Base-by-base conservation (phyloP, 352 stramenopile species). In the Phytophthora ramorum region DNA sequence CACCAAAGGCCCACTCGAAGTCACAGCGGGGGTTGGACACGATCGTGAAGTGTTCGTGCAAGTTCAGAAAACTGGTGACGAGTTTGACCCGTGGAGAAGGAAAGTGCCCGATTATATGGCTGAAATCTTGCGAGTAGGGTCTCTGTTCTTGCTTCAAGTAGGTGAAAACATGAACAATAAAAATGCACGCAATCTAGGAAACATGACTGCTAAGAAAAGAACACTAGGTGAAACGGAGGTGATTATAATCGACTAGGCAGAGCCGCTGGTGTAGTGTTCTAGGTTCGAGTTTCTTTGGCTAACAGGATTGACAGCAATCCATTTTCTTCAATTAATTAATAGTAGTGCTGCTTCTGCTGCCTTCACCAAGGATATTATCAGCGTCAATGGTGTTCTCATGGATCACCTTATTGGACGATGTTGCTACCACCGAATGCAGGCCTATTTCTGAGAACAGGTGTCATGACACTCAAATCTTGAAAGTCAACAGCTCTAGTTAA, bases 41-140 rank as follows among this genome's bases (percentile, higher is more conserved):
- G 38, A 45, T 5, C 13, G n/a, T 20, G 38, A 45, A 45, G 35
- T 44, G 7, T 26, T 47, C 16, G 53, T 69, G 24, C 43, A 53
- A 45, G 41, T 63, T n/a, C 4, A 16, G 37, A 69, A 69, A 41
- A 56, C 40, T 35, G 61, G 61, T 26, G 61, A 52, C 6, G 24
- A 63, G 17, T 63, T 69, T 43, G 52, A 55, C 30, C 14, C 7
- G 17, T 52, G 35, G 17, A 48, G 58, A 30, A 28, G 40, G 16
- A 40, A 62, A 38, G 35, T 57, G 13, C 35, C 50, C 1, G 16
- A 22, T 5, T 56, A 57, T 48, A 45, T 60, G 32, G 58, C 58
- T 48, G 58, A 66, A 48, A 54, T 66, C 7, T 6, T 28, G 35
- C 58, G 49, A 0, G 30, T 60, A 3, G 48, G 49, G 2, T 13